Evolutionary conservation across 2,329 filamentous ascomycete species (phyloP).

Genomic region (Neophaeococcomyces aloes): DNA sequence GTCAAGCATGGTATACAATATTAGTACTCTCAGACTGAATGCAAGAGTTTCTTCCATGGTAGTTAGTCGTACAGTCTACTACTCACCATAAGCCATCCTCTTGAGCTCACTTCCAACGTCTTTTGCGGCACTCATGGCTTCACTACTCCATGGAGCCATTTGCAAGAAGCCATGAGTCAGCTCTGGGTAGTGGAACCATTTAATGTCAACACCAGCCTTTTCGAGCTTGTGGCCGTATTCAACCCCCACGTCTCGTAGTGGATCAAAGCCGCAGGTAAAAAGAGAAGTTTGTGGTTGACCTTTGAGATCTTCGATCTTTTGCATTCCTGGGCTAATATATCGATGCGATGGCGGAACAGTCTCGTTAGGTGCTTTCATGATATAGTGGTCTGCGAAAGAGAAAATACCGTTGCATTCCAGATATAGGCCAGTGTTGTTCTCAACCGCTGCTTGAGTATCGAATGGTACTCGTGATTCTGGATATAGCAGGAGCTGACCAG

Average conservation of each 20-base stretch:
- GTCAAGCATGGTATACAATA: too few relatives aligned
- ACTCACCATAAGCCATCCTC: neutral
- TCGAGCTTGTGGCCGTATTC: slow-evolving; percentile 25
- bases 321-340: slow-evolving; percentile 27
- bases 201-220: slow-evolving; percentile 22
- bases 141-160: slow-evolving; percentile 25
- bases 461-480: slow-evolving; percentile 28
- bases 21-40: too few relatives aligned
- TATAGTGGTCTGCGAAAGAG: slow-evolving; percentile 27
- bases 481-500: slow-evolving; percentile 28
- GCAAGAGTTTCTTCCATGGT: too few relatives aligned
- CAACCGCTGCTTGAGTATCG: slow-evolving; percentile 24
- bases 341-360: slow-evolving; percentile 18
- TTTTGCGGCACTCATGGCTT: slow-evolving; percentile 17
- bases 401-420: slow-evolving; percentile 27
- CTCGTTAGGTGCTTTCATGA: slow-evolving; percentile 14
- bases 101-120: neutral
- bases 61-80: too few relatives aligned
- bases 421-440: slow-evolving; percentile 29
- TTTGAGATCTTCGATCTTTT: slow-evolving; percentile 19
- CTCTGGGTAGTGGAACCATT: slow-evolving; percentile 22
- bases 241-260: slow-evolving; percentile 25
- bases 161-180: slow-evolving; percentile 26
- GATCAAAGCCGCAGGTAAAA: slow-evolving; percentile 27
- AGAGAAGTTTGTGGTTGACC: slow-evolving; percentile 23